phyloP scores from a whole-genome alignment of 768 basidiomycete species.

The Sistotremastrum niveocremeum region DNA sequence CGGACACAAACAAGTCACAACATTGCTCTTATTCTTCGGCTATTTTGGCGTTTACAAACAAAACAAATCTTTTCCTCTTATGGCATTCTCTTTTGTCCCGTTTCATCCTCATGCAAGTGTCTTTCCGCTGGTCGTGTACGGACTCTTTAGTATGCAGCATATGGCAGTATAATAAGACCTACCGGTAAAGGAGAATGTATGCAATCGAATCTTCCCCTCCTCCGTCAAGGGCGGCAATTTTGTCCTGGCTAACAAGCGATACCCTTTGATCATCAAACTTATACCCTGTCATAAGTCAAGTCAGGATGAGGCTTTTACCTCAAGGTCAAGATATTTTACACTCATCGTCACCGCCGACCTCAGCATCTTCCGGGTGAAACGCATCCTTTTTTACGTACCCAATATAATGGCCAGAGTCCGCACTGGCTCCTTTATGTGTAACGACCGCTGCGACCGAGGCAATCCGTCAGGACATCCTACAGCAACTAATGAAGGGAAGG shows the following conservation, averaged over 20 bases:
- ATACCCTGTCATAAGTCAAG: slow-evolving; percentile 35
- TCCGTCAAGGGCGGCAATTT: slow-evolving; percentile 73
- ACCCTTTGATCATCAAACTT: slow-evolving; percentile 97
- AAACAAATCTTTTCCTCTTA: no score
- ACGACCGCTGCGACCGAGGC: slow-evolving; percentile 52
- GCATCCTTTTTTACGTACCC: slow-evolving; percentile 75
- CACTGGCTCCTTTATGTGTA: slow-evolving; percentile 92
- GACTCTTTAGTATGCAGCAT: no score
- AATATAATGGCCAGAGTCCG: slow-evolving; percentile 94
- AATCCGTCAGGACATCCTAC: neutral
- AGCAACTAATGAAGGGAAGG: neutral
- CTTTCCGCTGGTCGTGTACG: no score
- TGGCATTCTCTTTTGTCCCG: no score
- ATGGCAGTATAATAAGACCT: no score
- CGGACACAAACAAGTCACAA: no score
- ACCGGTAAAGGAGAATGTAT: slow-evolving; percentile 69
- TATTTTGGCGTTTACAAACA: no score
- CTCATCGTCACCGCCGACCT: slow-evolving; percentile 29
- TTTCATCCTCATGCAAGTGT: no score
- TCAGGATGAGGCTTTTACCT: neutral
- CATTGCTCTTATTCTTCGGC: no score
- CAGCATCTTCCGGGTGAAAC: slow-evolving; percentile 35
- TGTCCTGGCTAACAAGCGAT: slow-evolving; percentile 72
- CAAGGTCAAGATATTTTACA: slow-evolving; percentile 49
- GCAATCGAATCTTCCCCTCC: slow-evolving; percentile 86